These are phyloP conservation scores for Chaetoceros tenuissimus DNA, from an alignment of 108 stramenopile genomes.

Conservation along the genomic window DNA sequence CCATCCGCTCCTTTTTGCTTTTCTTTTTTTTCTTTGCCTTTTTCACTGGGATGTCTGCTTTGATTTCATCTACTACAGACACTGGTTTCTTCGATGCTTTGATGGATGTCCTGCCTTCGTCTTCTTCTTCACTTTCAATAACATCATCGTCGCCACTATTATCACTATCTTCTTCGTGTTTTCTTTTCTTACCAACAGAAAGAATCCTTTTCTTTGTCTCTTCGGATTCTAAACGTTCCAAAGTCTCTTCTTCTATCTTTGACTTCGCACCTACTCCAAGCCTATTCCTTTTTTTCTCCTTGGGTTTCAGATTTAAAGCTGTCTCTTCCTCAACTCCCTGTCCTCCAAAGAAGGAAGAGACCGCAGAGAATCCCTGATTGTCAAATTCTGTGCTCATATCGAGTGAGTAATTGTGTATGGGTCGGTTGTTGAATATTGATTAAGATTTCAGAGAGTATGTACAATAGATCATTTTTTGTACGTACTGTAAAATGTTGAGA, in stretches of 20 bases:
- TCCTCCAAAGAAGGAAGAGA: constrained; percentile 37
- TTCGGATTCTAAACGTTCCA: constrained; percentile 4
- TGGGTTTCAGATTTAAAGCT: not conserved
- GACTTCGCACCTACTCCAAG: constrained; percentile 38
- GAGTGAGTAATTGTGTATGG: no score
- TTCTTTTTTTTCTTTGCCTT: constrained; percentile 41
- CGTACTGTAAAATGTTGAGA: no score
- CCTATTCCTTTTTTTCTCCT: constrained; percentile 15
- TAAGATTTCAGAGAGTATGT: no score
- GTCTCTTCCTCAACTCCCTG: constrained; percentile 1
- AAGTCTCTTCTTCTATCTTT: not conserved
- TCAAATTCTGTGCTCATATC: constrained; percentile 26
- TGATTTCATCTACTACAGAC: constrained; percentile 1
- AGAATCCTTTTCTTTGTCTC: constrained; percentile 37
- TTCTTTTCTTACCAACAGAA: constrained; percentile 39
- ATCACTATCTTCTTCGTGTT: constrained; percentile 22
- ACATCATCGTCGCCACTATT: constrained; percentile 31
- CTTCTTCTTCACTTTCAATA: constrained; percentile 40
- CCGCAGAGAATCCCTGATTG: constrained; percentile 29
- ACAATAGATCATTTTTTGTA: no score
- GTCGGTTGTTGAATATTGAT: no score
- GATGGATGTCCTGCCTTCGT: constrained; percentile 54
- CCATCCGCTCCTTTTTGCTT: constrained; percentile 50
- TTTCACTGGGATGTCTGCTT: not conserved
- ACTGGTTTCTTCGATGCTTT: constrained; percentile 13